Evolutionary conservation across 768 basidiomycete genomes (phyloP).

Genomic region (Phaffia australis): DNA sequence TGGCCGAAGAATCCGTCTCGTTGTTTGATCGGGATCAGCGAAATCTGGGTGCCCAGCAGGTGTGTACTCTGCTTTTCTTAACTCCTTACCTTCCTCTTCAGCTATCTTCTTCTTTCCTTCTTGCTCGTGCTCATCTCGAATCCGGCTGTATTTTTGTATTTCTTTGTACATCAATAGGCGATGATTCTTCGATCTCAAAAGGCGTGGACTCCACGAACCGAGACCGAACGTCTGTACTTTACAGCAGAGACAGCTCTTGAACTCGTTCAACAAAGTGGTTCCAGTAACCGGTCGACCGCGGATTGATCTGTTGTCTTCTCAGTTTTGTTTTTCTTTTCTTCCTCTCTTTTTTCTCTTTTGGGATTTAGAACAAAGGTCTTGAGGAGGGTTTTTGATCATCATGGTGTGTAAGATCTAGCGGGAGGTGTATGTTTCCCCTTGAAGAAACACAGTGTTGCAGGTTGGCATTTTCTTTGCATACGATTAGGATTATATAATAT

Average conservation of each 20-base stretch:
- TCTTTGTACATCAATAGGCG: slow-evolving; percentile 47
- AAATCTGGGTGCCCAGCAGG: slow-evolving; percentile 96
- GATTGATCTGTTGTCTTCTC: too few species aligned
- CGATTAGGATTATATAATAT: too few species aligned
- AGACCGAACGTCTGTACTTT: slow-evolving; percentile 87
- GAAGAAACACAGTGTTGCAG: too few species aligned
- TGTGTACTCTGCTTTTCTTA: slow-evolving; percentile 34
- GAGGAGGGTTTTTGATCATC: too few species aligned
- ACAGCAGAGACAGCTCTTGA: slow-evolving; percentile 82
- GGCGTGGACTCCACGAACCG: slow-evolving; percentile 83
- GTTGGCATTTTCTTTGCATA: too few species aligned
- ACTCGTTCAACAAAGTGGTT: slow-evolving; percentile 49
- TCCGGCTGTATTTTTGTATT: slow-evolving; percentile 3
- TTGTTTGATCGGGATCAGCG: slow-evolving; percentile 86
- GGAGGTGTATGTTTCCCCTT: too few species aligned
- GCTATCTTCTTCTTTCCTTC: background rate
- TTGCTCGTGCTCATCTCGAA: background rate
- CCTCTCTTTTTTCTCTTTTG: too few species aligned
- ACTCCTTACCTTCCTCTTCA: slow-evolving; percentile 1
- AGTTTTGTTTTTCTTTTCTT: too few species aligned
- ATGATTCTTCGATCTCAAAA: slow-evolving; percentile 94
- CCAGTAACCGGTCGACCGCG: too few species aligned
- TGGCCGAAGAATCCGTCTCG: slow-evolving; percentile 73
- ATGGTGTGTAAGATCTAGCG: too few species aligned
- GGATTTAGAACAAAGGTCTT: too few species aligned